These are phyloP conservation scores for Scenedesmus sp. DNA, from an alignment of 163 green algal genomes.

Conservation along the genomic window DNA sequence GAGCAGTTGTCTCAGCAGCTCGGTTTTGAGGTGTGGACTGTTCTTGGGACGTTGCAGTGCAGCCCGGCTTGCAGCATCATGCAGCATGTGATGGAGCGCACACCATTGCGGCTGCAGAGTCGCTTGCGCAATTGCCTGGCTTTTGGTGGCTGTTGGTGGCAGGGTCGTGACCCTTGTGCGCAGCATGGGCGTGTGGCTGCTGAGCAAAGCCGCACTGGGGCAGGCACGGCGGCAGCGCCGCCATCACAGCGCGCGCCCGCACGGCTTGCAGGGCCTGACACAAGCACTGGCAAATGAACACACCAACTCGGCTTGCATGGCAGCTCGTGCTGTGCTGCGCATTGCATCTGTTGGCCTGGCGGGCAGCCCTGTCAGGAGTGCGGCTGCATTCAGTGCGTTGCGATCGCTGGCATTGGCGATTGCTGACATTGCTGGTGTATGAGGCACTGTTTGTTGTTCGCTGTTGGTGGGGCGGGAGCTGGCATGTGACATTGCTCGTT, in stretches of 20 bases:
- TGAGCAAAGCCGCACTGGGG: neutral
- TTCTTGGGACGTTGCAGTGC: neutral
- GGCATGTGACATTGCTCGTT: too few relatives aligned
- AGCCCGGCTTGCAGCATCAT: neutral
- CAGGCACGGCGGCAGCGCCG: neutral
- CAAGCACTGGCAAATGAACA: neutral
- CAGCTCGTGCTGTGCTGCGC: neutral
- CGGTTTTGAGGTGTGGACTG: neutral
- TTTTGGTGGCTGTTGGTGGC: neutral
- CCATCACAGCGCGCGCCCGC: neutral
- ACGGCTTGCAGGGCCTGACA: neutral
- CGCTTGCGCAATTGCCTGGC: neutral
- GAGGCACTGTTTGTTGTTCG: too few relatives aligned
- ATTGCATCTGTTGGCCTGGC: neutral
- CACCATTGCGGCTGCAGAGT: neutral
- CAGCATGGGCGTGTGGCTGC: neutral
- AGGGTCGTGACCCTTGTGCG: neutral
- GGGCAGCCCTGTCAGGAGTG: neutral
- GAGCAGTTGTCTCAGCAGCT: too few relatives aligned
- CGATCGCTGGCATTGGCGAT: too few relatives aligned
- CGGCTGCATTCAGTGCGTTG: neutral
- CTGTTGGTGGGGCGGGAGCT: too few relatives aligned
- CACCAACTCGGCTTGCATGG: neutral
- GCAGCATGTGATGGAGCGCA: neutral
- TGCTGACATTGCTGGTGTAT: too few relatives aligned